A percentile compares a stretch with the other conserved stretches of the same genome.
These are phyloP conservation scores for Eremothecium cymbalariae DNA, from an alignment of 1,139 yeast genomes.

Conservation along the genomic window DNA sequence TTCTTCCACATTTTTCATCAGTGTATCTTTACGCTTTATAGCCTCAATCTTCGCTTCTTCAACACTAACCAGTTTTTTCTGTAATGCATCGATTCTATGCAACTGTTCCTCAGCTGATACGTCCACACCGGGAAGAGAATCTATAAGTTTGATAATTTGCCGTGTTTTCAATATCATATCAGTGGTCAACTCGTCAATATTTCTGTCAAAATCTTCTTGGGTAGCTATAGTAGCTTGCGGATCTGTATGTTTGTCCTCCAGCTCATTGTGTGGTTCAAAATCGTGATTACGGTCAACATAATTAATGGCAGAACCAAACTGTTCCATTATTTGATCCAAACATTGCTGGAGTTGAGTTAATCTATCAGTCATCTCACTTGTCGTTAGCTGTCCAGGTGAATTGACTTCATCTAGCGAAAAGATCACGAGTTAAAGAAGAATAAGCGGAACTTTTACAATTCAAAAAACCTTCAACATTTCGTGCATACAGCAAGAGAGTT, in stretches of 20 bases:
- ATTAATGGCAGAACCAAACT: slow-evolving; percentile 82
- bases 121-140: slow-evolving; percentile 88
- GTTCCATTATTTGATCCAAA: slow-evolving; percentile 84
- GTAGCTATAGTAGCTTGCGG: slow-evolving; percentile 37
- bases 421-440: background rate
- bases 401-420: slow-evolving; percentile 1
- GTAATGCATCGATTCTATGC: slow-evolving; percentile 52
- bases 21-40: slow-evolving; percentile 55
- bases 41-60: slow-evolving; percentile 54
- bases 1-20: slow-evolving; percentile 59
- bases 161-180: slow-evolving; percentile 80
- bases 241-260: slow-evolving; percentile 48
- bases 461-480: background rate
- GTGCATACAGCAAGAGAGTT: background rate
- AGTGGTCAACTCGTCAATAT: slow-evolving; percentile 65
- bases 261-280: slow-evolving; percentile 39
- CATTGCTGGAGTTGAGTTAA: slow-evolving; percentile 88
- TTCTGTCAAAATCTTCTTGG: slow-evolving; percentile 46
- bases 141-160: slow-evolving; percentile 79
- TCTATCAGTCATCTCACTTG: slow-evolving; percentile 56
- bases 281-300: slow-evolving; percentile 71
- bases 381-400: background rate
- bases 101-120: slow-evolving; percentile 72
- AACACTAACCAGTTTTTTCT: slow-evolving; percentile 51
- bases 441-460: background rate